Evolutionary conservation across 441 rosid species (phyloP), one percentile per base, ranked within the genome.

Genomic region (Jatropha multifida): DNA sequence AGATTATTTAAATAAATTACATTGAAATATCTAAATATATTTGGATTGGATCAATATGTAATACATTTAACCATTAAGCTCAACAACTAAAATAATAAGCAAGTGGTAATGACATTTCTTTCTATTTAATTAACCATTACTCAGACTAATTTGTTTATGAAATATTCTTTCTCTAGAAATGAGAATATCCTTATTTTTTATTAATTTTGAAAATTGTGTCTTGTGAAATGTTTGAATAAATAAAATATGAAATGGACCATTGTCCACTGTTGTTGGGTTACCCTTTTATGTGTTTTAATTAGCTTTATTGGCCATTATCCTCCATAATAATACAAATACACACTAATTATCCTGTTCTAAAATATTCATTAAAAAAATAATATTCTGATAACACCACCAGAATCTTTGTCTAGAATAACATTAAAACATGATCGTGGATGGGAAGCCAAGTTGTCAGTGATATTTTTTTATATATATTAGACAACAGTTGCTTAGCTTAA

Each of bases 331-430:
- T 56, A 68, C n/a, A 12, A 5, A 56, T 6, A 23, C 1, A 66
- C 7, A 14, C 20, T 27, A 27, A 68, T 68, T 46, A 68, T 68
- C 37, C 23, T 26, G 32, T 49, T 13, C 1, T 12, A 48, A 17
- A 49, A 48, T 62, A 46, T 20, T 20, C 5, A n/a, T 56, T 56
- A 56, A 63, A 71, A 65, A 71, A 55, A 9, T 60, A 66, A 54
- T 62, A 71, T 37, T 55, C 73, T 74, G 71, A 79, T 85, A 61
- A 75, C 78, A 74, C 74, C 81, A 85, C 79, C 83, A 85, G 93
- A 88, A 92, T 89, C 88, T 87, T 85, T 88, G 90, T 85, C 92
- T 79, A 76, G 56, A 80, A 76, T 56, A 80, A 70, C 11, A 79
- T 26, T 62, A 76, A 66, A 70, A 74, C 55, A 81, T 79, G 67